These are phyloP conservation scores for Akebia trifoliata DNA, from an alignment of 164 flowering plant species.

Conservation along the genomic window DNA sequence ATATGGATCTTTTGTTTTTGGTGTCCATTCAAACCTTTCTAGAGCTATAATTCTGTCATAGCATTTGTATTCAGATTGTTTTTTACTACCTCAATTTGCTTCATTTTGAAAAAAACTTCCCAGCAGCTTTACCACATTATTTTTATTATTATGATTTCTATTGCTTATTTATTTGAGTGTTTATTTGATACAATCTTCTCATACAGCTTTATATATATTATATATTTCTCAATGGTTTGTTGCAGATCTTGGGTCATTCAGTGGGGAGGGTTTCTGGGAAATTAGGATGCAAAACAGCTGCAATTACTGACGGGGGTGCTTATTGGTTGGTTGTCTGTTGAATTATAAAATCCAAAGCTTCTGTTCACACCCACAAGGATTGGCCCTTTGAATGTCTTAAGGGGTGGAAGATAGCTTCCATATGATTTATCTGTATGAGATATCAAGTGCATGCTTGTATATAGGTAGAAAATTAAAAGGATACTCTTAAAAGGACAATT, in stretches of 20 bases:
- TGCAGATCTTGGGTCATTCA: background rate
- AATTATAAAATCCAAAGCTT: no score
- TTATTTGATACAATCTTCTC: background rate
- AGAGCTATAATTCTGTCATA: no score
- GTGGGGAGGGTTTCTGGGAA: background rate
- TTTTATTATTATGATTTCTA: background rate
- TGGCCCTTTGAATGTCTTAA: no score
- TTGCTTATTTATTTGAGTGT: no score
- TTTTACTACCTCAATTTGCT: no score
- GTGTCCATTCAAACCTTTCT: no score
- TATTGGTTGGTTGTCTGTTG: background rate
- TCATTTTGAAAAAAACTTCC: background rate
- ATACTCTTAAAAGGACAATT: background rate
- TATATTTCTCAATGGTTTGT: background rate
- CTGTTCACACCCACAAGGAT: no score
- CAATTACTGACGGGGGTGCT: no score
- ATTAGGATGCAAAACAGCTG: background rate
- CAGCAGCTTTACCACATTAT: background rate
- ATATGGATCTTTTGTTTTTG: no score
- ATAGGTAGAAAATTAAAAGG: background rate
- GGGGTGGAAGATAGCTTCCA: no score
- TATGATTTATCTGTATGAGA: no score
- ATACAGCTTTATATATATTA: background rate
- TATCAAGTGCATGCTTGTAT: background rate
- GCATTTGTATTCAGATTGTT: no score